phyloP scores from a whole-genome alignment of 2,329 filamentous ascomycete species.

The Claviceps lovelessii region DNA sequence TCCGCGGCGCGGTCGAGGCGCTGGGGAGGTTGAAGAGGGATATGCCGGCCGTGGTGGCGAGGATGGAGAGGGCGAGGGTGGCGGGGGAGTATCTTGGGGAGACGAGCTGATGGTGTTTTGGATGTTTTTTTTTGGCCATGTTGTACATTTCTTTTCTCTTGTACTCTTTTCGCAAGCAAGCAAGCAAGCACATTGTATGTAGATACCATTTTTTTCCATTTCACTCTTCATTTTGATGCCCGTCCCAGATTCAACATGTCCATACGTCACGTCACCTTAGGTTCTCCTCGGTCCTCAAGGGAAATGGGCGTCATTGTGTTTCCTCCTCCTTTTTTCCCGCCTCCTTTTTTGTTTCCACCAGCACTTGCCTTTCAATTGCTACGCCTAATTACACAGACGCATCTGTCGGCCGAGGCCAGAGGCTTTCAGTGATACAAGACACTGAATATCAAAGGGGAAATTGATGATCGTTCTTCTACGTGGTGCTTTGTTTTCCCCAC shows the following conservation, averaged over 20 bases:
- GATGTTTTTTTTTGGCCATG: background rate
- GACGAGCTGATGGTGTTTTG: constrained; percentile 7
- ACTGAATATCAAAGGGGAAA: background rate
- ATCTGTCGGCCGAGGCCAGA: background rate
- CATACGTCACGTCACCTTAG: background rate
- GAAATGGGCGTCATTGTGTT: background rate
- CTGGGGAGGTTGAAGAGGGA: constrained; percentile 41
- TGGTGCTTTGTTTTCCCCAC: background rate
- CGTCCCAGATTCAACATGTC: background rate
- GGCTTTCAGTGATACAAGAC: background rate
- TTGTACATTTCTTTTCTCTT: background rate
- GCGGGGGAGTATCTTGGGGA: constrained; percentile 43
- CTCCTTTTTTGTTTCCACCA: background rate
- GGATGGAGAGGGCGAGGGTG: constrained; percentile 48
- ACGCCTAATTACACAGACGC: background rate
- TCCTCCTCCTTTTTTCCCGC: too few relatives aligned
- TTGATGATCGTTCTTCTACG: background rate
- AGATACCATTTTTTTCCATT: background rate
- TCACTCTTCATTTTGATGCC: background rate
- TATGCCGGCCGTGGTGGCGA: constrained; percentile 47
- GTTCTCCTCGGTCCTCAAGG: background rate
- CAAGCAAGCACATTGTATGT: background rate
- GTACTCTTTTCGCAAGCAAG: too few relatives aligned
- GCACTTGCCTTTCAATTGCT: background rate
- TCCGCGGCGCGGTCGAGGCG: constrained; percentile 32